Evolutionary conservation across 768 basidiomycete species (phyloP), one percentile per base, ranked within the genome.

Genomic region (Phlegmacium glaucopus): DNA sequence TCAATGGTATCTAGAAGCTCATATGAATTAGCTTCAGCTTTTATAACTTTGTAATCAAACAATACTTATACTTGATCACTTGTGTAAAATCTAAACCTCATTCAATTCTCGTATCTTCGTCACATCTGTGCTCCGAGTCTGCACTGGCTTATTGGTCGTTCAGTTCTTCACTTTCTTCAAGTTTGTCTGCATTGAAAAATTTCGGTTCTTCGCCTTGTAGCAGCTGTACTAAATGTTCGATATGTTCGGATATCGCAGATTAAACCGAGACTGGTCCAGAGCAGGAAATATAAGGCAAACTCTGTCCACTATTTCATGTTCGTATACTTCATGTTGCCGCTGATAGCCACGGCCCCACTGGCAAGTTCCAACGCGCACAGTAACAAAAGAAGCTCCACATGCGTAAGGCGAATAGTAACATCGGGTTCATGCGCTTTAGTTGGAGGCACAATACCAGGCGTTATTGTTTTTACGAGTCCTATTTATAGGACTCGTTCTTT

Each of bases 361-460:
- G n/a, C n/a, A n/a, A n/a, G n/a, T n/a, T n/a, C n/a, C 1, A 90
- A 93, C 8, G 92, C 91, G 54, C 90, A 94, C 0, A 98, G 73
- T 35, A 99, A 68, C 0, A 97, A 76, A 15, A 99, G 71, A 0
- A 91, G 88, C 67, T 98, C 95, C n/a, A 97, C 72, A 57, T 89
- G 86, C 25, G 82, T 90, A 41, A 90, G 69, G 0, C 95, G n/a
- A n/a, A n/a, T n/a, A n/a, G n/a, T n/a, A n/a, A n/a, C n/a, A n/a
- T n/a, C n/a, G n/a, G n/a, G n/a, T n/a, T n/a, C n/a, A n/a, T n/a
- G n/a, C n/a, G n/a, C n/a, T n/a, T n/a, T n/a, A n/a, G n/a, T n/a
- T n/a, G n/a, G n/a, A n/a, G n/a, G n/a, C n/a, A n/a, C n/a, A n/a
- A n/a, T n/a, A n/a, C n/a, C n/a, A n/a, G n/a, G n/a, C n/a, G n/a